These are phyloP conservation scores for Colletotrichum salicis DNA, from an alignment of 2,329 filamentous ascomycete species.

Conservation along the genomic window DNA sequence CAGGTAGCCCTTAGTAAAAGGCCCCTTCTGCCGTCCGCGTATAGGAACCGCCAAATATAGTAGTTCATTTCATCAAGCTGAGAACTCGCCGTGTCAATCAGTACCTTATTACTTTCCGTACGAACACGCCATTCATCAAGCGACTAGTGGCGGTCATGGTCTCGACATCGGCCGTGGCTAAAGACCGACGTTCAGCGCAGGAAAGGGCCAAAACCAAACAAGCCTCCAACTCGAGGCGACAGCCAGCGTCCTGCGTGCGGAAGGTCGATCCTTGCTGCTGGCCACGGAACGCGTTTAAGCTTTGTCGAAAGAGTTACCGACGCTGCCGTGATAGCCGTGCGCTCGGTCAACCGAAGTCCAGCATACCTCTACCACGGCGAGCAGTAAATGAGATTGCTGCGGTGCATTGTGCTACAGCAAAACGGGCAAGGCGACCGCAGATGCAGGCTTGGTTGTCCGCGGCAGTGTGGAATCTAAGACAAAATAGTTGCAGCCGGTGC, in stretches of 20 bases:
- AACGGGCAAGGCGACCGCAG: not conserved
- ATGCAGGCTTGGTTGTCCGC: not conserved
- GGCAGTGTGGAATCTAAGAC: not conserved
- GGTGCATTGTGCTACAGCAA: conserved; percentile 28
- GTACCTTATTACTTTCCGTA: not conserved
- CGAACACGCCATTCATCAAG: not conserved
- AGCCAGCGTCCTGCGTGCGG: not conserved
- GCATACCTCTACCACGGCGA: not conserved
- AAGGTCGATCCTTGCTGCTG: not conserved
- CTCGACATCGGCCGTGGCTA: not conserved
- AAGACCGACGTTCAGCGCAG: not conserved
- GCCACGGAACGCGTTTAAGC: not conserved
- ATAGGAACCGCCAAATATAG: not conserved
- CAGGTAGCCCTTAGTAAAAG: not conserved
- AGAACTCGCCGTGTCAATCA: not conserved
- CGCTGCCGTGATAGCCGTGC: conserved; percentile 18
- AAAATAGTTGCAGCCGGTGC: not conserved
- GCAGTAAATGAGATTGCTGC: not conserved
- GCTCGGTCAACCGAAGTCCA: conserved; percentile 19
- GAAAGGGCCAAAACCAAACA: not conserved
- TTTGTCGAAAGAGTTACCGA: not conserved
- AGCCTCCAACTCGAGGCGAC: not conserved
- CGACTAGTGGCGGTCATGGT: not conserved
- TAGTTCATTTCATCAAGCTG: not conserved
- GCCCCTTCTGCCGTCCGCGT: not conserved